Conservation (phyloP, 2,329 filamentous ascomycete species). For the Truncatella angustata region DNA sequence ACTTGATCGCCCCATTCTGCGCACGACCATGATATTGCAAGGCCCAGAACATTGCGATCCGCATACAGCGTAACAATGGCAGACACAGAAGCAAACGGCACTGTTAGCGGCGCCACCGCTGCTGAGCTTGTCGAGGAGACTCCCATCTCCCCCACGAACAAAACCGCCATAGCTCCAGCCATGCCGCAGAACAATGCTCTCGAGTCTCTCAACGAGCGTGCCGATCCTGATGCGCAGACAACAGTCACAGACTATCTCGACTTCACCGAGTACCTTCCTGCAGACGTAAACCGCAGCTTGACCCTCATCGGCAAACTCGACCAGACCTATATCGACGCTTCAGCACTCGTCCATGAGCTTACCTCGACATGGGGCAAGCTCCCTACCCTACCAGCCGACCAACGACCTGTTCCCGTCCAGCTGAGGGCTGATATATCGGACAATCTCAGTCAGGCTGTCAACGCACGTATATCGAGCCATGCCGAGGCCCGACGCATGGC, state of each 20-base stretch:
- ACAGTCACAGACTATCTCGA: constrained; percentile 71
- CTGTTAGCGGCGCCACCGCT: constrained; percentile 13
- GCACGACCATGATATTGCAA: neutral
- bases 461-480: constrained; percentile 56
- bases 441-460: constrained; percentile 51
- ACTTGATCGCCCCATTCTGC: neutral
- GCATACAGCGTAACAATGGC: constrained; percentile 9
- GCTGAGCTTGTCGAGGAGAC: constrained; percentile 18
- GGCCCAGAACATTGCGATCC: neutral
- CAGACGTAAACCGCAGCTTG: constrained; percentile 64
- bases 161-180: constrained; percentile 25
- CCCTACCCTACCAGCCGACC: constrained; percentile 44
- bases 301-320: constrained; percentile 66
- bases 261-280: constrained; percentile 67
- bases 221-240: constrained; percentile 65
- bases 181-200: constrained; percentile 35
- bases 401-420: constrained; percentile 46
- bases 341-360: constrained; percentile 52
- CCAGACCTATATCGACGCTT: constrained; percentile 54
- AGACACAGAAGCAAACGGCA: constrained; percentile 5
- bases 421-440: constrained; percentile 61
- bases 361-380: constrained; percentile 57
- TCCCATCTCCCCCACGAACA: constrained; percentile 33
- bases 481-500: constrained; percentile 63
- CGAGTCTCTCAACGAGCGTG: constrained; percentile 48